A percentile compares a stretch with the other conserved stretches of the same genome.
phyloP scores from a whole-genome alignment of 768 basidiomycete genomes.

The Termitomyces sp. region DNA sequence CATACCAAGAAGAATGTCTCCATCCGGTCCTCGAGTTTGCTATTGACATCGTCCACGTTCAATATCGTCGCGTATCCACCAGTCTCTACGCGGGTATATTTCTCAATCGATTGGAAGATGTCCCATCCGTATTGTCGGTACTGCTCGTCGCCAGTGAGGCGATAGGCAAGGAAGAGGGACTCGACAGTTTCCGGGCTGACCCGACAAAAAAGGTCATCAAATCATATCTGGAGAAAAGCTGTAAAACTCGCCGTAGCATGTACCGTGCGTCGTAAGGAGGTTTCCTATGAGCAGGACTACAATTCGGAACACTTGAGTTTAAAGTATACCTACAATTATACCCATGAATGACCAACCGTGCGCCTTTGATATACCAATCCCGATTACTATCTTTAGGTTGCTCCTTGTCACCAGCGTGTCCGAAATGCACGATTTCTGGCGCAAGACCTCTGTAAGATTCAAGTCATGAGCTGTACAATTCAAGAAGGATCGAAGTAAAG shows the following conservation, averaged over 20 bases:
- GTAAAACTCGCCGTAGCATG: constrained; percentile 62
- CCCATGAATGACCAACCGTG: constrained; percentile 34
- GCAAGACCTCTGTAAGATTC: constrained; percentile 58
- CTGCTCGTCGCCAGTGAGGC: constrained; percentile 75
- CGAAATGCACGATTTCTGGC: constrained; percentile 87
- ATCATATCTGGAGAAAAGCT: not conserved
- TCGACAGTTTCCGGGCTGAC: constrained; percentile 7
- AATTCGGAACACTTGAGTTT: not conserved
- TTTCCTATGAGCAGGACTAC: constrained; percentile 23
- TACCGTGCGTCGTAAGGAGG: constrained; percentile 83
- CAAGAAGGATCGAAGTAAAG: not conserved
- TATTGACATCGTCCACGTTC: constrained; percentile 78
- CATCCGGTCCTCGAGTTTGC: constrained; percentile 80
- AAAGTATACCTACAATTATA: not conserved
- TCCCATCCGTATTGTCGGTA: constrained; percentile 87
- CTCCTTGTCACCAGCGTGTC: constrained; percentile 45
- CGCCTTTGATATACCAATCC: constrained; percentile 93
- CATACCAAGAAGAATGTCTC: constrained; percentile 89
- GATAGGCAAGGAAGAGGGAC: constrained; percentile 78
- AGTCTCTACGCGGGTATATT: constrained; percentile 66
- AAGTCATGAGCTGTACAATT: not conserved
- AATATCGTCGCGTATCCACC: constrained; percentile 86
- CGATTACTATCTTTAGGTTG: constrained; percentile 23
- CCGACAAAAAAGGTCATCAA: not conserved
- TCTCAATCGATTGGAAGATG: constrained; percentile 88